These are phyloP conservation scores for Cryptococcus floricola DNA, from an alignment of 1,284 basidiomycete genomes.

Conservation along the genomic window DNA sequence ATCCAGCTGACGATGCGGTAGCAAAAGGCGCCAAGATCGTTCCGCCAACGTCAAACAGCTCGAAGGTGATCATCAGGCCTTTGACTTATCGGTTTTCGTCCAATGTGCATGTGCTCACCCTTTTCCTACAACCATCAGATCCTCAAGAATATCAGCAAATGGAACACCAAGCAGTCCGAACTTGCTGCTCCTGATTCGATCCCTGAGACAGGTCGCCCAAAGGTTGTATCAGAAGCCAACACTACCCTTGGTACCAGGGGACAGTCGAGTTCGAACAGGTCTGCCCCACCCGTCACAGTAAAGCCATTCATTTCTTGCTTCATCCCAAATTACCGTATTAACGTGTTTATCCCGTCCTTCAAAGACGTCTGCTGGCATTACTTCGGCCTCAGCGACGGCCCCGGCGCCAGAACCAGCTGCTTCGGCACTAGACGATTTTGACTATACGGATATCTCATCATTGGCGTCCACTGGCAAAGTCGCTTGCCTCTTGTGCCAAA, in stretches of 20 bases:
- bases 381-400: conserved; percentile 4
- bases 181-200: conserved; percentile 48
- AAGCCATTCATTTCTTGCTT: background rate
- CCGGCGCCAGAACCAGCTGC: conserved; percentile 6
- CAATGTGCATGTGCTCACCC: conserved; percentile 18
- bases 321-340: background rate
- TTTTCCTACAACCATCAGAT: conserved; percentile 54
- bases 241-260: conserved; percentile 15
- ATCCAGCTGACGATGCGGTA: conserved; percentile 5
- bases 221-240: conserved; percentile 41
- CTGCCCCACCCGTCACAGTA: background rate
- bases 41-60: conserved; percentile 76
- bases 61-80: conserved; percentile 61
- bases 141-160: conserved; percentile 83
- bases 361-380: conserved; percentile 1
- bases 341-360: conserved; percentile 1
- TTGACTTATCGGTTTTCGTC: background rate
- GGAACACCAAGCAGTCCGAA: conserved; percentile 88
- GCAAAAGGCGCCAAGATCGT: conserved; percentile 61
- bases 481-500: conserved; percentile 81
- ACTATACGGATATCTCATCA: conserved; percentile 63
- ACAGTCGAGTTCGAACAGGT: background rate
- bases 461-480: conserved; percentile 52
- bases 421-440: conserved; percentile 55
- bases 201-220: conserved; percentile 16